phyloP scores from a whole-genome alignment of 352 stramenopile species.

The Saprolegnia parasitica region DNA sequence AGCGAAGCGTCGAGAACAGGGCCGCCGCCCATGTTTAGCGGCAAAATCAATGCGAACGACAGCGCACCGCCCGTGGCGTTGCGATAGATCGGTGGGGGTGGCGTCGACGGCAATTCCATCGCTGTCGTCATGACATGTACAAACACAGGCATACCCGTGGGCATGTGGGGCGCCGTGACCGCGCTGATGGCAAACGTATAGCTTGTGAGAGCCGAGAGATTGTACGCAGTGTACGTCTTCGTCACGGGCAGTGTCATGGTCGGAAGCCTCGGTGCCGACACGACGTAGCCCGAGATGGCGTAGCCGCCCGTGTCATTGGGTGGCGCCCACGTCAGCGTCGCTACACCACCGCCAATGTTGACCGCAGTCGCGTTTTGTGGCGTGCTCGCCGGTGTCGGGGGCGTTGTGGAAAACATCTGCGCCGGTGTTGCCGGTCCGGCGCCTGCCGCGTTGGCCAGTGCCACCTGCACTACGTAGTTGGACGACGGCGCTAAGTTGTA shows the following conservation, averaged over 20 bases:
- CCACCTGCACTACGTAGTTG: conserved; percentile 17
- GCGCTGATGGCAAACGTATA: not conserved
- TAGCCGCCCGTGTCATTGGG: conserved; percentile 50
- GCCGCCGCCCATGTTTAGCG: not conserved
- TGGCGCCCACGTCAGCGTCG: conserved; percentile 44
- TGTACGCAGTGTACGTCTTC: conserved; percentile 34
- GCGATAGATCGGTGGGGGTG: not conserved
- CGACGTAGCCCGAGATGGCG: conserved; percentile 42
- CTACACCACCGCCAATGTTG: conserved; percentile 40
- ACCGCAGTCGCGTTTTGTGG: conserved; percentile 35
- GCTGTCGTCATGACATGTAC: not conserved
- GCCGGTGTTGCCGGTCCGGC: not conserved
- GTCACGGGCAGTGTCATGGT: conserved; percentile 31
- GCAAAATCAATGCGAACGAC: not conserved
- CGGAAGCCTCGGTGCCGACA: conserved; percentile 9
- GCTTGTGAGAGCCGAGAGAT: conserved; percentile 31
- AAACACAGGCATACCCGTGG: not conserved
- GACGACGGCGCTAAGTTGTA: conserved; percentile 5
- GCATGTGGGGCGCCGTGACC: not conserved
- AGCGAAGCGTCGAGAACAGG: not conserved
- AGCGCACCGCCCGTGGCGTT: not conserved
- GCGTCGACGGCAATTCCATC: not conserved
- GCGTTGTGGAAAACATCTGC: conserved; percentile 10
- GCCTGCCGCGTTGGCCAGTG: not conserved
- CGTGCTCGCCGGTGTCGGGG: conserved; percentile 4